phyloP scores from a whole-genome alignment of 2,329 filamentous ascomycete genomes.

The Zymoseptoria tritici region DNA sequence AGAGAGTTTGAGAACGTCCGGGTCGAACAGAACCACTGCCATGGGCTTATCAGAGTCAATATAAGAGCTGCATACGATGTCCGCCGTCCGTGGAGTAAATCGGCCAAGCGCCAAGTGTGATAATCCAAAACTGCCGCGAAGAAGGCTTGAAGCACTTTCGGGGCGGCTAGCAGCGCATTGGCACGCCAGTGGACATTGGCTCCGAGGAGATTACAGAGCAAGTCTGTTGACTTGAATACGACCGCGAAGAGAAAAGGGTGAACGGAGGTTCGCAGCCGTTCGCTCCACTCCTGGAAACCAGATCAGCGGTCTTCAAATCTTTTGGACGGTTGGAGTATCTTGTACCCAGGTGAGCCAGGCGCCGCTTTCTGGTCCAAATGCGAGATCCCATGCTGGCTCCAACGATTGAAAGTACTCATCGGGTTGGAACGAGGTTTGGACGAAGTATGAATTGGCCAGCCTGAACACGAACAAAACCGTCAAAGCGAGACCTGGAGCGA shows the following conservation, averaged over 20 bases:
- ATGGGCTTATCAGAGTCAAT: slow-evolving; percentile 69
- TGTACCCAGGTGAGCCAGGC: slow-evolving; percentile 94
- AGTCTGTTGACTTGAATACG: slow-evolving; percentile 59
- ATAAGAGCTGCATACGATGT: slow-evolving; percentile 62
- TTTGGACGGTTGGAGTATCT: not conserved
- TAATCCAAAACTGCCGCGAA: slow-evolving; percentile 75
- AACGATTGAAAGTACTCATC: slow-evolving; percentile 96
- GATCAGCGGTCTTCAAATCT: not conserved
- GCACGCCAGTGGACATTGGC: slow-evolving; percentile 52
- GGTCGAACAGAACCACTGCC: slow-evolving; percentile 95
- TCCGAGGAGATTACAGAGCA: slow-evolving; percentile 48
- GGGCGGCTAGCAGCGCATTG: slow-evolving; percentile 61
- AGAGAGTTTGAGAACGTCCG: slow-evolving; percentile 90
- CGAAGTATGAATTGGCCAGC: slow-evolving; percentile 67
- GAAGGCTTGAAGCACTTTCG: slow-evolving; percentile 67
- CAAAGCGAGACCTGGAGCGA: slow-evolving; percentile 13
- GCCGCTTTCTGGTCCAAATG: slow-evolving; percentile 68
- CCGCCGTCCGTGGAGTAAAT: slow-evolving; percentile 63
- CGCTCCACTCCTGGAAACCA: slow-evolving; percentile 71
- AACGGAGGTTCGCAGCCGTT: slow-evolving; percentile 79
- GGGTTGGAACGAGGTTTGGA: slow-evolving; percentile 92
- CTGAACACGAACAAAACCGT: slow-evolving; percentile 56
- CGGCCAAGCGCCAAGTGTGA: slow-evolving; percentile 78
- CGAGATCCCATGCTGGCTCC: slow-evolving; percentile 86
- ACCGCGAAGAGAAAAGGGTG: slow-evolving; percentile 82